phyloP scores from a whole-genome alignment of 73 alveolate species.

The Effrenium voratum region DNA sequence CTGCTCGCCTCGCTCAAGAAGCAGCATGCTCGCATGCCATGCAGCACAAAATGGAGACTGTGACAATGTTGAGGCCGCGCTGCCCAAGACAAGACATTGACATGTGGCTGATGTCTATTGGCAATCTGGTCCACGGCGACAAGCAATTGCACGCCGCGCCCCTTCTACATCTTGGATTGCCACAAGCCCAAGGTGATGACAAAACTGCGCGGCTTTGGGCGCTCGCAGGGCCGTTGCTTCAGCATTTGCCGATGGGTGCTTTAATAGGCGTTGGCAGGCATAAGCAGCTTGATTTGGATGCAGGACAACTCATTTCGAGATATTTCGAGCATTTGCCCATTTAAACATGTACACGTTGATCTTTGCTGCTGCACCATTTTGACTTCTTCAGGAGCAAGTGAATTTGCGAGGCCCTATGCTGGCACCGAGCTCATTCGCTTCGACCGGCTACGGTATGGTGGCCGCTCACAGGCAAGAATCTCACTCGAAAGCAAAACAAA shows the following conservation, averaged over 20 bases:
- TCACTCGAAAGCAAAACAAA: not conserved
- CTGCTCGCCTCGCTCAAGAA: too few relatives aligned
- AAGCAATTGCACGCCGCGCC: too few relatives aligned
- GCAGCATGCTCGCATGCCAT: too few relatives aligned
- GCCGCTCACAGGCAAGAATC: not conserved
- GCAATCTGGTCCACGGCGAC: too few relatives aligned
- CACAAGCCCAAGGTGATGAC: constrained; percentile 34
- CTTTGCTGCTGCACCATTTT: not conserved
- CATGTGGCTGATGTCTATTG: too few relatives aligned
- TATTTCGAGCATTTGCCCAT: not conserved
- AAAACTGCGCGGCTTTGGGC: constrained; percentile 86
- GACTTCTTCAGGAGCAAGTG: not conserved
- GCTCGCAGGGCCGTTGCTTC: constrained; percentile 23
- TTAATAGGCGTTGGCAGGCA: too few relatives aligned
- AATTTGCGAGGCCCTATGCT: constrained; percentile 30
- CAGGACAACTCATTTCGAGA: too few relatives aligned
- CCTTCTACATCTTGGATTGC: not conserved
- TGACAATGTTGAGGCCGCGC: too few relatives aligned
- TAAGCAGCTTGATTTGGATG: too few relatives aligned
- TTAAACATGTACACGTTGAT: not conserved
- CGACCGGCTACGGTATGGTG: constrained; percentile 40
- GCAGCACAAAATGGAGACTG: too few relatives aligned
- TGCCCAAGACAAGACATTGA: too few relatives aligned
- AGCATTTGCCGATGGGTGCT: not conserved
- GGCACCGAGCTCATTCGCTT: constrained; percentile 84